A percentile compares a stretch with the other conserved stretches of the same genome.
These are phyloP conservation scores for Solanum infundibuliforme DNA, from an alignment of 257 asterid species.

Conservation along the genomic window DNA sequence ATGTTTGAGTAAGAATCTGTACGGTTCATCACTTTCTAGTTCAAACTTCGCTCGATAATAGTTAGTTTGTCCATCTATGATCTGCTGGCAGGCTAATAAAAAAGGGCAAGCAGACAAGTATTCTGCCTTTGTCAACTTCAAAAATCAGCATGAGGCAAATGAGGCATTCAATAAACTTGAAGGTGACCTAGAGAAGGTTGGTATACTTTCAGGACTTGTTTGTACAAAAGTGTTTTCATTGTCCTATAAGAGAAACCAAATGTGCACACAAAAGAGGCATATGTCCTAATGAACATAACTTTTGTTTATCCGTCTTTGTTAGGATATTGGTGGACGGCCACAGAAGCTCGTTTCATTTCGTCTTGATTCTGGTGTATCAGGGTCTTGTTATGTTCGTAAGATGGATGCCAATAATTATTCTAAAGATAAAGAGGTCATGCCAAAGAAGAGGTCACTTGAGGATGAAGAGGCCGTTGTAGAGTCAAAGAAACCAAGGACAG, in stretches of 20 bases:
- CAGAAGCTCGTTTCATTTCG: not conserved
- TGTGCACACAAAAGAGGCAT: not conserved
- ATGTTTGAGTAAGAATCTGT: not conserved
- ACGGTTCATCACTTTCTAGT: not conserved
- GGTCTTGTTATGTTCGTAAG: slow-evolving; percentile 2
- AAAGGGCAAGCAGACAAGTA: slow-evolving; percentile 21
- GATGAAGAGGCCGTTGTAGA: not conserved
- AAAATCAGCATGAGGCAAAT: slow-evolving; percentile 50
- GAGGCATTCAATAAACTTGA: slow-evolving; percentile 53
- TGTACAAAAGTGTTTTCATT: not conserved
- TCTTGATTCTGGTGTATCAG: not conserved
- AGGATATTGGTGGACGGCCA: not conserved
- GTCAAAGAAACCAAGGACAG: not conserved
- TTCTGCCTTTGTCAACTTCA: slow-evolving; percentile 46
- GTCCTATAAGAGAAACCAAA: not conserved
- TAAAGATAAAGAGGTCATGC: not conserved
- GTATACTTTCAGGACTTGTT: not conserved
- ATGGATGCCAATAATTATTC: not conserved
- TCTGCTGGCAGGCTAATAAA: slow-evolving; percentile 34
- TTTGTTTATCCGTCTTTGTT: not conserved
- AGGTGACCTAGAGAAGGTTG: slow-evolving; percentile 56
- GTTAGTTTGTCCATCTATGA: not conserved
- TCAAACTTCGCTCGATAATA: not conserved
- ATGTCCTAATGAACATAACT: not conserved
- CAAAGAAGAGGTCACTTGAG: not conserved